Percentiles rank a stretch among this genome's conserved stretches.
Evolutionary conservation across 75 land plant species (phyloP).

Genomic region (Cryptomeria japonica): DNA sequence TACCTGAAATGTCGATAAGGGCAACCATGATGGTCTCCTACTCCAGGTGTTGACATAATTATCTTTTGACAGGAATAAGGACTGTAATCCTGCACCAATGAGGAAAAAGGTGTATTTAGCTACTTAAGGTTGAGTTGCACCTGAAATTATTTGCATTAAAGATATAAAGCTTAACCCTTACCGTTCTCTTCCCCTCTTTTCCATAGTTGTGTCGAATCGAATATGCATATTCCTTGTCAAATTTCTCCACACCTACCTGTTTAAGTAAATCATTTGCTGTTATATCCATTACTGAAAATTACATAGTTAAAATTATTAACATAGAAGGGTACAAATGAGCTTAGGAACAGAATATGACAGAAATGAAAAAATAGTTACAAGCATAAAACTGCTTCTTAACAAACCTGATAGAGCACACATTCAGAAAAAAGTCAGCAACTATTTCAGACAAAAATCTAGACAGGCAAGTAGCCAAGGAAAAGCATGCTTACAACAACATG

Average conservation of each 20-base stretch:
- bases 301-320: neutral
- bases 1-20: constrained; percentile 98
- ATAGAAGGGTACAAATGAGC: neutral
- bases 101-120: neutral
- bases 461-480: neutral
- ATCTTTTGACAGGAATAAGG: constrained; percentile 94
- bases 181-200: constrained; percentile 90
- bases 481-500: neutral
- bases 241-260: constrained; percentile 88
- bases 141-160: neutral
- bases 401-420: neutral
- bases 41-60: constrained; percentile 87
- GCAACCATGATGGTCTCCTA: constrained; percentile 98
- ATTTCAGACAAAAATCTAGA: neutral
- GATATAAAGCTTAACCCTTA: constrained; percentile 24
- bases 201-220: constrained; percentile 91
- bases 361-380: neutral
- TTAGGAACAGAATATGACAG: neutral
- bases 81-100: constrained; percentile 80
- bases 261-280: neutral
- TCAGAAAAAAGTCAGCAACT: neutral
- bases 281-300: neutral
- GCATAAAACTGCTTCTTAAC: neutral
- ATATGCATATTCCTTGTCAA: constrained; percentile 98
- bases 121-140: neutral